phyloP scores from a whole-genome alignment of 2,329 filamentous ascomycete species.

The Dichotomopilus funicola region DNA sequence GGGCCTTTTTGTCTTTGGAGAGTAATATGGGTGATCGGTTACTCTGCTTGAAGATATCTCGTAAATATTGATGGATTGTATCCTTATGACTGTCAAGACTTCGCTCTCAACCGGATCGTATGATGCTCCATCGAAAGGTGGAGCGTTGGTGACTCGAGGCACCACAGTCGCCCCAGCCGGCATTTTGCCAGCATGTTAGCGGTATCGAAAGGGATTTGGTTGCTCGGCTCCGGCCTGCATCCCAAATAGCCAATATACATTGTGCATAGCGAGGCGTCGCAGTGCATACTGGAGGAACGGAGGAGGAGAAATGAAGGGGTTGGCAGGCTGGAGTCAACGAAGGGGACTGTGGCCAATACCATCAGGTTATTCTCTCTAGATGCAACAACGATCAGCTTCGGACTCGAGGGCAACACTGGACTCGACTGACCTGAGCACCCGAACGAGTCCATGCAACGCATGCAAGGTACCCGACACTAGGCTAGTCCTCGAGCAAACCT shows the following conservation, averaged over 20 bases:
- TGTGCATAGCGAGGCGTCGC: slow-evolving; percentile 16
- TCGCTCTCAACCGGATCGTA: neutral
- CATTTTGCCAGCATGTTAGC: slow-evolving; percentile 21
- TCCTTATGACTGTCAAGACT: neutral
- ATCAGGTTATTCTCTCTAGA: slow-evolving; percentile 7
- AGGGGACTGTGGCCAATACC: slow-evolving; percentile 17
- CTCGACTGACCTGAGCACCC: slow-evolving; percentile 1
- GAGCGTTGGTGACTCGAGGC: slow-evolving; percentile 4
- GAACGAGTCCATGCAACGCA: slow-evolving; percentile 20
- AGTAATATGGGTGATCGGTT: too few relatives aligned
- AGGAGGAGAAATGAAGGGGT: slow-evolving; percentile 21
- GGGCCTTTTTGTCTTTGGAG: too few relatives aligned
- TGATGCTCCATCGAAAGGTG: neutral
- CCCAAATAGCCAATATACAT: slow-evolving; percentile 24
- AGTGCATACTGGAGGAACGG: slow-evolving; percentile 20
- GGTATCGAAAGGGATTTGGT: slow-evolving; percentile 12
- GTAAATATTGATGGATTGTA: too few relatives aligned
- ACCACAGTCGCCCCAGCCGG: slow-evolving; percentile 19
- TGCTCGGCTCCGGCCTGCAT: slow-evolving; percentile 12
- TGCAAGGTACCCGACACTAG: slow-evolving; percentile 26
- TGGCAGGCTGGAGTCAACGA: slow-evolving; percentile 4
- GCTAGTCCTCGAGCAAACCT: slow-evolving; percentile 13
- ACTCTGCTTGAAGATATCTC: too few relatives aligned
- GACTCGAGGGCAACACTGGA: slow-evolving; percentile 9
- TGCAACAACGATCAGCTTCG: slow-evolving; percentile 15